Evolutionary conservation across 345 rosid species (phyloP), one percentile per base, ranked within the genome.

Genomic region (Aquilaria yunnanensis): DNA sequence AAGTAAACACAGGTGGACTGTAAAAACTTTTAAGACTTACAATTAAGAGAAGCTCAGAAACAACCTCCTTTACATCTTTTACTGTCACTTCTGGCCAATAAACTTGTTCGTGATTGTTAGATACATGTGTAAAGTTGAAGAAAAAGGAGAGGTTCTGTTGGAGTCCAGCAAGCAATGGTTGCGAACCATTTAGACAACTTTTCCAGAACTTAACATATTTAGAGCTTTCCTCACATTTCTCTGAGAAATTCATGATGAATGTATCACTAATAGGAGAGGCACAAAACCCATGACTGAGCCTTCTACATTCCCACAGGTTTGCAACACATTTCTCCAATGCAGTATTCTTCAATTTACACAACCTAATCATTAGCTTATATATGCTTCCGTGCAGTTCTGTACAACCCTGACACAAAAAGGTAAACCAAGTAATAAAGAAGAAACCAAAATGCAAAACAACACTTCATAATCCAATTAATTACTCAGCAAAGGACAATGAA

Each of bases 281-380:
- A 72, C 97, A 93, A 64, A 93, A 87, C 13, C 89, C 87, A 75
- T 93, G 98, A 70, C 83, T 80, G 48, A 88, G 85, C 78, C 97
- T 85, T 80, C 97, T 83, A 72, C 80, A 72, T 71, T 79, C 92
- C 97, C 96, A 88, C 48, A 90, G 68, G 69, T 71, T 69, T 65
- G 85, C 69, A 71, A 90, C 45, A 61, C 81, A 85, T 75, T 64
- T 86, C 79, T 76, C 89, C 61, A 69, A 12, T 56, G 79, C 75
- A 66, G 85, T 55, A 60, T 77, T 74, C 77, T 82, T 88, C 67
- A 67, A 71, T 63, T 80, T 67, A 64, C 74, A 82, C 51, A 82
- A 59, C 62, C 81, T 80, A 56, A 81, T 66, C 57, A 93, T 70
- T 69, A 93, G 77, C 72, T 73, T 75, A 66, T 76, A 88, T 68